These are phyloP conservation scores for Musa schizocarpa DNA, from an alignment of 176 grass and related monocot species.

Conservation along the genomic window DNA sequence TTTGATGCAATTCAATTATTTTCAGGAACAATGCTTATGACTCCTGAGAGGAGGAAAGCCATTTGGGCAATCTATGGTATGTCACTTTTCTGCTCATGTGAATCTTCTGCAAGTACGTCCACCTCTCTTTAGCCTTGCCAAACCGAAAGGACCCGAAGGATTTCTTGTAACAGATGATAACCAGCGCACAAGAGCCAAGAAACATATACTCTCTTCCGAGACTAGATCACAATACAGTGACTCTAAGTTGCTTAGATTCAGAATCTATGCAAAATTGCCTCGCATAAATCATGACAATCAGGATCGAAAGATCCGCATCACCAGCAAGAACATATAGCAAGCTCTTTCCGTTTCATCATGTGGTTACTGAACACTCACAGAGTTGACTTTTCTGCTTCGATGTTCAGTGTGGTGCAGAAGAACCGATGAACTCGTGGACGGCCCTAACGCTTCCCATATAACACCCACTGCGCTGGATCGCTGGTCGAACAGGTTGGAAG, in stretches of 20 bases:
- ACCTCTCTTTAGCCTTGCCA: neutral
- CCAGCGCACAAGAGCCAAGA: too few relatives aligned
- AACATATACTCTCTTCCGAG: too few relatives aligned
- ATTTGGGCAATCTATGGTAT: conserved; percentile 94
- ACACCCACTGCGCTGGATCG: conserved; percentile 74
- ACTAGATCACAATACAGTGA: too few relatives aligned
- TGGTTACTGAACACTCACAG: too few relatives aligned
- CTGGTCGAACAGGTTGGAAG: conserved; percentile 73
- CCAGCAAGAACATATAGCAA: too few relatives aligned
- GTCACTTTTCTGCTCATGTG: neutral
- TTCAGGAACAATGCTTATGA: conserved; percentile 87
- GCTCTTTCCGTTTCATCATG: too few relatives aligned
- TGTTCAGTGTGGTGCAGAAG: conserved; percentile 85
- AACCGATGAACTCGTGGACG: conserved; percentile 94
- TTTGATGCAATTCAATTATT: neutral
- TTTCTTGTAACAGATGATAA: neutral
- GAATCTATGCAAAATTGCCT: too few relatives aligned
- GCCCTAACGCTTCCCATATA: conserved; percentile 82
- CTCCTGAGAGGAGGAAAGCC: conserved; percentile 70
- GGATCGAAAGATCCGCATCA: too few relatives aligned
- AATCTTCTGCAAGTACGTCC: neutral
- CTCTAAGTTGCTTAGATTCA: too few relatives aligned
- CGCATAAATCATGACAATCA: too few relatives aligned
- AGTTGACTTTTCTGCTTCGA: neutral
- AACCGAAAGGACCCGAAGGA: neutral